Base-by-base conservation (phyloP, 2,329 filamentous ascomycete genomes). In the Arthrinium puccinioides region DNA sequence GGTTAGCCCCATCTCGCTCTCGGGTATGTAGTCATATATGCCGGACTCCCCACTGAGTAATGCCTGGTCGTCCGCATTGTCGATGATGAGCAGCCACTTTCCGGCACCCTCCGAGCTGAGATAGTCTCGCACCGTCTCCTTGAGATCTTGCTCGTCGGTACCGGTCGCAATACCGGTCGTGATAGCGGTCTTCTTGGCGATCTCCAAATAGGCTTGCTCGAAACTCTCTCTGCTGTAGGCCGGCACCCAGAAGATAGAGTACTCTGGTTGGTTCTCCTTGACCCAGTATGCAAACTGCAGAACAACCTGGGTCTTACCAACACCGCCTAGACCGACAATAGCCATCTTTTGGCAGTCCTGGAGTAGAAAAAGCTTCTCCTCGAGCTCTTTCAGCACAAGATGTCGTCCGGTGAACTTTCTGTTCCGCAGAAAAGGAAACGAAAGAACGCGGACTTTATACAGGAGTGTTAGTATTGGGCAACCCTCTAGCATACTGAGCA, bases 61-160 rank as follows among this genome's bases (percentile, higher is more conserved):
- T 6, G 54, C 43, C 9, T 38, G 37, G 36, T 69, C 60, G 37
- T 69, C 62, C 8, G 59, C 61, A 37, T 68, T 70, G 33, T 70
- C 64, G 13, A 70, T 36, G 27, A 70, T 49, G 27, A 69, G 38
- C 2, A 70, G 48, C 66, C 63, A 70, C 2, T 41, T 40, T 2
- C 54, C 50, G 2, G 31, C 40, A n/a, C 24, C 39, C 5, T 42
- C 36, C 36, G 49, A 3, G 24, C 51, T 57, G 2, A 70, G 41
- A 9, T 57, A 44, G 4, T 36, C 32, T 10, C 74, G 65, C 47
- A 84, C 77, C 58, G 76, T 69, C 46, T 80, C 74, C 37, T 73
- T 70, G 25, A 78, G 49, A 43, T 84, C 79, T 32, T 63, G 60
- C 41, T 76, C 76, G 36, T 72, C 60, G 6, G 46, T 46, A 32